A percentile compares a stretch with the other conserved stretches of the same genome.
phyloP scores from a whole-genome alignment of 2,329 filamentous ascomycete genomes.

The Mariannaea elegans region DNA sequence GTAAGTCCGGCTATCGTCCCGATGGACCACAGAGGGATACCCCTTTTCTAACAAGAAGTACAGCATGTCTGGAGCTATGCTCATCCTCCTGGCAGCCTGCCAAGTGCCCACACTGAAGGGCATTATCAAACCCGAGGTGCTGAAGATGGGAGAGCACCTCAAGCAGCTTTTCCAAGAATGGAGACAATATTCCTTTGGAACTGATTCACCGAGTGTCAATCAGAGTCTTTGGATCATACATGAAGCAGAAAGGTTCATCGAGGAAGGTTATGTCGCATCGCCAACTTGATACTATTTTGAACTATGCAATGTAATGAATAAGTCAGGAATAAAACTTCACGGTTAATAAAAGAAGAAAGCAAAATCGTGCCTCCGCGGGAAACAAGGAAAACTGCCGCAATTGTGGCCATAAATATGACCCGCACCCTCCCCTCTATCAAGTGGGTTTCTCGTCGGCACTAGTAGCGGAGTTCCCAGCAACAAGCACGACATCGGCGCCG shows the following conservation, averaged over 20 bases:
- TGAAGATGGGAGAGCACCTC: slow-evolving; percentile 53
- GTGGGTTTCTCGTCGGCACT: too few relatives aligned
- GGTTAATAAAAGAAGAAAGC: too few relatives aligned
- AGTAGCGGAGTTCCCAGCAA: too few relatives aligned
- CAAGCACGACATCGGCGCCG: too few relatives aligned
- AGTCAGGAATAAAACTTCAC: too few relatives aligned
- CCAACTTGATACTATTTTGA: background rate
- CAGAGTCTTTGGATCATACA: slow-evolving; percentile 57
- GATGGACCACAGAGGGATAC: too few relatives aligned
- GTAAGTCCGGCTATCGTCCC: slow-evolving; percentile 49
- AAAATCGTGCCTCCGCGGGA: too few relatives aligned
- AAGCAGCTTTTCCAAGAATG: slow-evolving; percentile 51
- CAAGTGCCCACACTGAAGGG: slow-evolving; percentile 48
- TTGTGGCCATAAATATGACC: too few relatives aligned
- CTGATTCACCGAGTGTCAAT: slow-evolving; percentile 55
- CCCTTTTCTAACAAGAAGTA: background rate
- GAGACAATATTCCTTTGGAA: slow-evolving; percentile 50
- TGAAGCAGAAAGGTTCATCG: slow-evolving; percentile 54
- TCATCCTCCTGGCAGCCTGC: slow-evolving; percentile 56
- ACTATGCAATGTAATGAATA: background rate
- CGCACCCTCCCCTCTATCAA: too few relatives aligned
- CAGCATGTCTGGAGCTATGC: slow-evolving; percentile 60
- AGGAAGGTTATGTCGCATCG: slow-evolving; percentile 41
- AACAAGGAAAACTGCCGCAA: too few relatives aligned
- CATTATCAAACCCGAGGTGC: slow-evolving; percentile 50